Base-by-base conservation (phyloP, 257 asterid genomes). In the Ehretia macrophylla region DNA sequence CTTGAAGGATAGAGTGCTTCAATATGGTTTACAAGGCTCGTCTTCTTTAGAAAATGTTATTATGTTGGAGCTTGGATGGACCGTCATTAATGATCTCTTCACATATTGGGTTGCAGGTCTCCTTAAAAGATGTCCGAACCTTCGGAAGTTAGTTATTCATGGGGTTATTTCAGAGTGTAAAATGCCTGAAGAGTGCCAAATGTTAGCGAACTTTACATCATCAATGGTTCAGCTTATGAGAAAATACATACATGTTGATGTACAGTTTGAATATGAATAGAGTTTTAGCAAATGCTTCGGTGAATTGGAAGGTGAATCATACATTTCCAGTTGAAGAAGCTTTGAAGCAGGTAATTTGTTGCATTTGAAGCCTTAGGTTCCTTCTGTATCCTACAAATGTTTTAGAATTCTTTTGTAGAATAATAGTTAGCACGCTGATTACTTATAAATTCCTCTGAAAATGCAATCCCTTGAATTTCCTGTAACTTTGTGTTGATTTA, bases 151-250 rank as follows among this genome's bases (percentile, higher is more conserved):
- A 82, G 84, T 87, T 68, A 77, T 90, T 68, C 82, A 76, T 8
- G 97, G 97, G 57, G 79, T 85, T 20, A 95, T 90, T 27, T 87
- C 97, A 0, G 97, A 90, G 80, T 78, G 93, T 77, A 90, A 90
- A 78, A 81, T 88, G 13, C 96, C 72, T 18, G 96, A 85, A 75
- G 97, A 90, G 72, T 87, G 96, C 68, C 79, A 83, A 68, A 73
- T 72, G 42, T 65, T 90, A 66, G 97, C 95, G 58, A 79, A 70
- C 73, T 85, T 87, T 62, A 83, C 95, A 14, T 80, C 96, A 13
- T 78, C 83, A 32, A 79, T 86, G 64, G 88, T 90, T 21, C 75
- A 63, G 77, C 83, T 87, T 38, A 83, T 83, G 95, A 81, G 93
- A 82, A 85, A 81, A 71, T 81, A 85, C 67, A 50, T 76, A 32